phyloP scores from a whole-genome alignment of 2,329 filamentous ascomycete genomes.

The Cytospora paraplurivora region DNA sequence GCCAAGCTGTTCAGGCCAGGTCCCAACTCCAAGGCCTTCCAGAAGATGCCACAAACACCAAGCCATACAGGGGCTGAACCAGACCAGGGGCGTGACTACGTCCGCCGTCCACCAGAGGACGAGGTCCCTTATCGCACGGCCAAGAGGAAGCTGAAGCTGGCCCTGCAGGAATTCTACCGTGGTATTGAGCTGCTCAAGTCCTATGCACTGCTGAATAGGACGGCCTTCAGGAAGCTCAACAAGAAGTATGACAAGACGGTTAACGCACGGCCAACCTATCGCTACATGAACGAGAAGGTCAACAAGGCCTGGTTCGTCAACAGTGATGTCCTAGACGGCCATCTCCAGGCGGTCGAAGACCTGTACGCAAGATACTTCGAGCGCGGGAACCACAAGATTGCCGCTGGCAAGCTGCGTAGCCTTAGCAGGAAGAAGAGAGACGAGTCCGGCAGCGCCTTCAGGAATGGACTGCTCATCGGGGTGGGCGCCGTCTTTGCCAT shows the following conservation, averaged over 20 bases:
- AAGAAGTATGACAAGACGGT: slow-evolving; percentile 98
- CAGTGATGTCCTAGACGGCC: slow-evolving; percentile 78
- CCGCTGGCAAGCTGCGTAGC: slow-evolving; percentile 81
- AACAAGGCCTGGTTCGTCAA: slow-evolving; percentile 89
- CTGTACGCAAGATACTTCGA: slow-evolving; percentile 95
- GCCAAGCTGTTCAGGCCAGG: slow-evolving; percentile 57
- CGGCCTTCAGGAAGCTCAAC: slow-evolving; percentile 94
- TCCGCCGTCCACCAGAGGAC: slow-evolving; percentile 51
- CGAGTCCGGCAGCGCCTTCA: slow-evolving; percentile 60
- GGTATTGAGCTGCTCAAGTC: slow-evolving; percentile 89
- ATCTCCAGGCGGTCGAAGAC: slow-evolving; percentile 83
- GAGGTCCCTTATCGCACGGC: slow-evolving; percentile 83
- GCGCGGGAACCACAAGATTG: slow-evolving; percentile 88
- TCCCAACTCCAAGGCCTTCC: slow-evolving; percentile 62
- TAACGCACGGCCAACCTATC: slow-evolving; percentile 72
- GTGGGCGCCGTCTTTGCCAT: slow-evolving; percentile 66
- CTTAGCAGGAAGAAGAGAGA: slow-evolving; percentile 61
- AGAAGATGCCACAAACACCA: slow-evolving; percentile 56
- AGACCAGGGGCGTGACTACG: slow-evolving; percentile 51
- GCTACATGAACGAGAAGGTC: slow-evolving; percentile 90
- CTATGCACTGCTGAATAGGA: slow-evolving; percentile 86
- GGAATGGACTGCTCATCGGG: slow-evolving; percentile 68
- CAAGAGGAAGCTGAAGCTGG: slow-evolving; percentile 88
- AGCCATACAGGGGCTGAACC: slow-evolving; percentile 37
- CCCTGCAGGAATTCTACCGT: slow-evolving; percentile 90